Conservation (phyloP, 2,329 filamentous ascomycete species). For the Botrytis cinerea region DNA sequence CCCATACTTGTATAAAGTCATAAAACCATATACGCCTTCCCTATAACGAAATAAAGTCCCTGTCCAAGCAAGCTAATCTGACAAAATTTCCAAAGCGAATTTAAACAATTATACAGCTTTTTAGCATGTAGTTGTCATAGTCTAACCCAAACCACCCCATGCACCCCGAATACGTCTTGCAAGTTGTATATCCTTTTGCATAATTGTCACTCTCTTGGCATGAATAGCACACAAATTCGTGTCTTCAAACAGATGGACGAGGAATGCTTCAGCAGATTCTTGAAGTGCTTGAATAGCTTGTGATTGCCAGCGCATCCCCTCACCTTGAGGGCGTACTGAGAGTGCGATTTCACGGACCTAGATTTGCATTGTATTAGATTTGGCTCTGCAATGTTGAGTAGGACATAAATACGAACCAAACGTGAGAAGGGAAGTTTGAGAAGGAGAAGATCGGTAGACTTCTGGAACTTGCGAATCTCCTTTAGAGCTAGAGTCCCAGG, state of each 20-base stretch:
- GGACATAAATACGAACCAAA: slow-evolving; percentile 52
- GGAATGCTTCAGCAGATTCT: slow-evolving; percentile 93
- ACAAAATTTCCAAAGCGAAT: not conserved
- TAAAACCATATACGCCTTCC: slow-evolving; percentile 14
- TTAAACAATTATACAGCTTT: not conserved
- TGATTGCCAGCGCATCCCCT: slow-evolving; percentile 90
- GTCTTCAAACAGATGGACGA: slow-evolving; percentile 95
- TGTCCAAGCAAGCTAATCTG: slow-evolving; percentile 14
- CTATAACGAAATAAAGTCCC: not conserved
- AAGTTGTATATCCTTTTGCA: slow-evolving; percentile 97
- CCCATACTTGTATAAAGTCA: slow-evolving; percentile 7
- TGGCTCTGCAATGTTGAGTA: too few relatives aligned
- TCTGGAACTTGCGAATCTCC: slow-evolving; percentile 91
- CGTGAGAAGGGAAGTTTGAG: slow-evolving; percentile 78
- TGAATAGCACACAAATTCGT: slow-evolving; percentile 96
- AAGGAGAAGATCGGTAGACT: slow-evolving; percentile 83
- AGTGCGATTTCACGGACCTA: slow-evolving; percentile 73
- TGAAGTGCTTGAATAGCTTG: slow-evolving; percentile 92
- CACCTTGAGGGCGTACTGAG: slow-evolving; percentile 59
- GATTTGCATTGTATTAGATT: not conserved
- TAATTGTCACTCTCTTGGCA: slow-evolving; percentile 93
- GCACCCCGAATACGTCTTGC: slow-evolving; percentile 77
- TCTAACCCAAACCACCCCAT: slow-evolving; percentile 67
- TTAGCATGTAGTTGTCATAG: not conserved
- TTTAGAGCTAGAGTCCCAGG: slow-evolving; percentile 84